Evolutionary conservation across 352 stramenopile species (phyloP), one percentile per base, ranked within the genome.

Genomic region (Globisporangium alternatum): DNA sequence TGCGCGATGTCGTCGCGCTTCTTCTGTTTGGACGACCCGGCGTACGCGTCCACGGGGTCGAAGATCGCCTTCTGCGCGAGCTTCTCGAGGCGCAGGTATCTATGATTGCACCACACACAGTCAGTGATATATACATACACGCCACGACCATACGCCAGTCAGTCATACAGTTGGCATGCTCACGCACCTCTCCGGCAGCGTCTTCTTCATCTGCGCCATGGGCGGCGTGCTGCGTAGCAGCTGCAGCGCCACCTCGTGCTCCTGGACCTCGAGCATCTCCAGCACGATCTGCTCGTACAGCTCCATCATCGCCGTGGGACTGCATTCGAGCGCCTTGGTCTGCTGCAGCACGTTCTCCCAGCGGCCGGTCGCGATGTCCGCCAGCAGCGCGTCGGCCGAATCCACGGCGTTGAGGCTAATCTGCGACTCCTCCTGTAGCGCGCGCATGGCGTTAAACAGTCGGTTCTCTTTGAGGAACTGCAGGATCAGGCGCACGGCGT

Each of bases 401-500:
- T 97, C 90, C 41, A 98, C 91, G 9, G 85, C 80, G 59, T 96
- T 93, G 28, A 97, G 77, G 56, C 83, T 81, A 56, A 97, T 82
- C 65, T 94, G 86, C 9, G 88, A 76, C 75, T 98, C 91, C 22
- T 94, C 76, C 68, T 98, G 89, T 49, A 98, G 74, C 57, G 86
- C 72, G 22, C 81, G 75, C 77, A 98, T 85, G 9, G 90, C 77
- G 28, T 75, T 55, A 48, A 91, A 91, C 9, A 98, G 75, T 10
- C 85, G 79, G 68, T 97, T 95, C 74, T 98, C 93, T 59, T 93
- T 83, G 41, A 97, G 80, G 60, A 97, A 98, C 76, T 97, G 90
- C 66, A 97, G 83, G 59, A 98, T 91, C 30, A 98, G 75, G 28
- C 90, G 86, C 58, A 97, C 78, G 53, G 91, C 84, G 62, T 98